Base-by-base conservation (phyloP, 2,329 filamentous ascomycete genomes). In the Fusarium musae region DNA sequence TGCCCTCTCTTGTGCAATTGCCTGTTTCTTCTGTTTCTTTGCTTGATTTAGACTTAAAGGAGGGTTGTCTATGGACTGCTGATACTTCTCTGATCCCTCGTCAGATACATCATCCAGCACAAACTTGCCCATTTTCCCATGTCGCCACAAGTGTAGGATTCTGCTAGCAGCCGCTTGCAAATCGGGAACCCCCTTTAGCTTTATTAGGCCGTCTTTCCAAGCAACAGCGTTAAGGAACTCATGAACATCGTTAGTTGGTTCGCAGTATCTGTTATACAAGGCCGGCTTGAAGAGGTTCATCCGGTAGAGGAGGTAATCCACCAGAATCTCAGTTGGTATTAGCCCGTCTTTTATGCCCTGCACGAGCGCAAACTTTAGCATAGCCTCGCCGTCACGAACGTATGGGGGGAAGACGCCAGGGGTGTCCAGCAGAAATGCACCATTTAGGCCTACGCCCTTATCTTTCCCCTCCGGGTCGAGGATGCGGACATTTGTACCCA, bases 371-470 rank as follows among this genome's bases (percentile, higher is more conserved):
- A 99, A 88, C 83, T 97, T 98, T 71, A 99, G 86, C 96, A 99
- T 99, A 50, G 91, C 90, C 80, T 96, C 93, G 21, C 93, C 88
- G 78, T 97, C 90, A 0, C 92, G 89, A 34, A 98, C 93, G 80
- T 97, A 97, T 0, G 96, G 96, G 66, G 98, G 90, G 82, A 98
- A 99, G 13, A 99, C 95, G 53, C 96, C 96, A 0, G 96, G 96
- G 0, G 96, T 98, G 82, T 99, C 96, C 53, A 97, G 85, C 47
- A 98, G 84, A 80, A 96, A 97, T 9, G 97, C 92, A 47, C 92
- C 92, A 49, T 64, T 64, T 50, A 88, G 85, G 30, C 85, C 86
- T 28, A 85, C 77, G 7, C 78, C 82, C 23, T 81, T 84, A 67
- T 76, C 83, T 69, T 76, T 83, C 71, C 83, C 87, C 84, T 77